Base-by-base conservation (phyloP, 2,329 filamentous ascomycete species). In the Coleophoma cylindrospora region DNA sequence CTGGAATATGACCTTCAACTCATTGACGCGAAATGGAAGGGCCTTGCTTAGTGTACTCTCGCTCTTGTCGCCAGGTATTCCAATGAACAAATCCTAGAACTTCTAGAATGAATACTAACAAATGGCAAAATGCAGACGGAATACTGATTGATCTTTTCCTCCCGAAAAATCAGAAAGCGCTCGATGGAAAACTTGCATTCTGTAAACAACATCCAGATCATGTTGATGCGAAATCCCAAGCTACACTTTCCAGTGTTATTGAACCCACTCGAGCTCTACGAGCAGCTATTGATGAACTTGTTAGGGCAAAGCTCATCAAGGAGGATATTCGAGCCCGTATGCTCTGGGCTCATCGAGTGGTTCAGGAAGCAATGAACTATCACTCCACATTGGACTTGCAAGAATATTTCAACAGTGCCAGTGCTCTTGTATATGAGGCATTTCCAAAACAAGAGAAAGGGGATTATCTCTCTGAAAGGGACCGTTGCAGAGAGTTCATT, bases 311-410 rank as follows among this genome's bases (percentile, higher is more conserved):
- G 33, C 45, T 60, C 14, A 55, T 60, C 48, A 57, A 48, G 13
- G 43, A 53, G 43, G 58, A 59, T 21, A 19, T 43, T 13, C 37
- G 37, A 34, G 50, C 50, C 2, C 44, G 57, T 40, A 47, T 44
- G 10, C 15, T 54, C 4, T 56, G 32, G 17, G 50, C 47, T 11
- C 56, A 60, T 53, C 53, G 58, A 38, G 56, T 53, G 2, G 55
- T 60, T 11, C 58, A 60, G 44, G 57, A 60, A 45, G 57, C 57
- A 2, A 54, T 54, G 44, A 60, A 55, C 40, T 60, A 56, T 40
- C 57, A 57, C 21, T 45, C 44, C 34, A 13, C 33, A 9, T 12
- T 48, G 13, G 56, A 58, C 14, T 37, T 58, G 10, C 55, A 57
- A 34, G 38, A 51, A 5, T 50, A 40, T 34, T 58, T 58, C 40